Conservation (phyloP, 768 basidiomycete genomes). For the Hirschioporus abietinus region DNA sequence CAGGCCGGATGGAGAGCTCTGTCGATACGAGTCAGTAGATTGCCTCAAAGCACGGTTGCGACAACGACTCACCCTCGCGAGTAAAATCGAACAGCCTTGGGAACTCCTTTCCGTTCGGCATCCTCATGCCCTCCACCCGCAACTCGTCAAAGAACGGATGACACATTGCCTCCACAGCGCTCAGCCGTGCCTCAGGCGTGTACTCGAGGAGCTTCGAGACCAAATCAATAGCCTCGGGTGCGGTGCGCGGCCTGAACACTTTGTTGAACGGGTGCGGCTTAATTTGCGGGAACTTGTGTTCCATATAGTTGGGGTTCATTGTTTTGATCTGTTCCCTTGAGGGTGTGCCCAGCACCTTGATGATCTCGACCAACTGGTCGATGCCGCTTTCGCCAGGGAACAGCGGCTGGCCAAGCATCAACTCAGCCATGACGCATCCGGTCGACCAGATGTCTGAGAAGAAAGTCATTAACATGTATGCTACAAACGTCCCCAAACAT, state of each 20-base stretch:
- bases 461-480: slow-evolving; percentile 10
- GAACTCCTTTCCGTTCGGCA: slow-evolving; percentile 97
- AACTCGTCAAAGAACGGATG: slow-evolving; percentile 98
- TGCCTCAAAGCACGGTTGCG: background rate
- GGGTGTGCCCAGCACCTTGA: slow-evolving; percentile 98
- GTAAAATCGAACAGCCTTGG: slow-evolving; percentile 94
- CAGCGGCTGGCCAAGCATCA: slow-evolving; percentile 97
- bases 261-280: slow-evolving; percentile 99
- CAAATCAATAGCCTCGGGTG: slow-evolving; percentile 92
- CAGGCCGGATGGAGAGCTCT: slow-evolving; percentile 97
- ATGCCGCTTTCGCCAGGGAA: slow-evolving; percentile 99
- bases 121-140: slow-evolving; percentile 80
- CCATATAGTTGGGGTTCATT: slow-evolving; percentile 99
- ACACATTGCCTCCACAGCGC: slow-evolving; percentile 87
- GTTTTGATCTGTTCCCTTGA: slow-evolving; percentile 99
- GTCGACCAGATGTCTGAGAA: slow-evolving; percentile 95
- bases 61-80: slow-evolving; percentile 70
- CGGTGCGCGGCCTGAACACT: slow-evolving; percentile 97
- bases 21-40: slow-evolving; percentile 14
- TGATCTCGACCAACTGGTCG: slow-evolving; percentile 98
- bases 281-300: slow-evolving; percentile 99
- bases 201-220: slow-evolving; percentile 95
- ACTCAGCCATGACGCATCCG: slow-evolving; percentile 99
- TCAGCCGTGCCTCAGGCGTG: slow-evolving; percentile 90
- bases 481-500: slow-evolving; percentile 4